Conservation (phyloP, 2,329 filamentous ascomycete genomes). For the Aspergillus sp. region DNA sequence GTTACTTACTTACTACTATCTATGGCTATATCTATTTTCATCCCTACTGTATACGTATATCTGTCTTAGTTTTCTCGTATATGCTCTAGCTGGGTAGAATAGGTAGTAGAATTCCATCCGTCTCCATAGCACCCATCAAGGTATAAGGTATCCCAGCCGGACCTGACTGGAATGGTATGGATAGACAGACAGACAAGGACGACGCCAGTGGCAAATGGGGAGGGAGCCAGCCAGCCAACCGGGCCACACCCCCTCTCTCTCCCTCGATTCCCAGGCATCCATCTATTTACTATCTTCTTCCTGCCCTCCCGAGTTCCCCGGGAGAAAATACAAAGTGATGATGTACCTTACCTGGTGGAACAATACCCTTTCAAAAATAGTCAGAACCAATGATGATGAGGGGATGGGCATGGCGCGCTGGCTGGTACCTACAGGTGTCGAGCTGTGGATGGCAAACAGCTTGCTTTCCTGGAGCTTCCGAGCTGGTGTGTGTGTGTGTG, state of each 20-base stretch:
- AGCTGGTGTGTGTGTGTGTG: not conserved
- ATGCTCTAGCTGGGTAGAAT: no score
- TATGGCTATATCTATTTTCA: not conserved
- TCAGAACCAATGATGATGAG: not conserved
- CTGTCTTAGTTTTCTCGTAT: no score
- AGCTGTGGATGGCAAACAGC: not conserved
- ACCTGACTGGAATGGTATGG: not conserved
- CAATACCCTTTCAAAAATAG: not conserved
- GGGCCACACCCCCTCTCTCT: not conserved
- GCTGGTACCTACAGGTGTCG: not conserved
- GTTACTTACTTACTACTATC: not conserved
- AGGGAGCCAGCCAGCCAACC: no score
- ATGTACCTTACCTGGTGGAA: not conserved
- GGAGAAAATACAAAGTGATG: not conserved
- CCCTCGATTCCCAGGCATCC: not conserved
- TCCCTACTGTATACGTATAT: no score
- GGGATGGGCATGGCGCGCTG: not conserved
- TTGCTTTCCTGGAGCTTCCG: constrained; percentile 7
- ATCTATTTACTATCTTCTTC: not conserved
- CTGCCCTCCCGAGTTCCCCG: not conserved
- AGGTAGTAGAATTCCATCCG: not conserved
- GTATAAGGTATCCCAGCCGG: no score
- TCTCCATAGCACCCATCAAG: not conserved
- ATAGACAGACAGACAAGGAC: no score
- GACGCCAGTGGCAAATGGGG: not conserved